These are phyloP conservation scores for Fusarium coicis DNA, from an alignment of 2,329 filamentous ascomycete genomes.

Conservation along the genomic window DNA sequence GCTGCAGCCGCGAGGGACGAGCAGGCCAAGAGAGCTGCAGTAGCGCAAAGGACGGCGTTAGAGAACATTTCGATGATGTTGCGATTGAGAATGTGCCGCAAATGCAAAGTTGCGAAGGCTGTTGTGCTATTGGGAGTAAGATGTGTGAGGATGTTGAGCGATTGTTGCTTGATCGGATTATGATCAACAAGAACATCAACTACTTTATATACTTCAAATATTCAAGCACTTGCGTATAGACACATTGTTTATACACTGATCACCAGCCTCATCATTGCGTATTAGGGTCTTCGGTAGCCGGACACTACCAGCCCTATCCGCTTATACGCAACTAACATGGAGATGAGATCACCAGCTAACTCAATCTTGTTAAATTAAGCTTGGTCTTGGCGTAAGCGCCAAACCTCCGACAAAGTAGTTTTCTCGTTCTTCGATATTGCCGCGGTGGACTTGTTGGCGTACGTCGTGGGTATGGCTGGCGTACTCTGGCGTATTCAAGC, in stretches of 20 bases:
- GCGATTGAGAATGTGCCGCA: background rate
- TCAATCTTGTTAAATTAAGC: background rate
- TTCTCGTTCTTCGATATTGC: background rate
- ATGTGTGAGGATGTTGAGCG: background rate
- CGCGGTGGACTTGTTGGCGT: background rate
- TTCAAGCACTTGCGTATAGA: background rate
- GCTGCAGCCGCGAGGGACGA: slow-evolving; percentile 47
- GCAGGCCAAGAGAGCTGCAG: slow-evolving; percentile 53
- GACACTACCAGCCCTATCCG: background rate
- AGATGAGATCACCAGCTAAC: background rate
- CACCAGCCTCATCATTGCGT: background rate
- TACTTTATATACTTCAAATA: slow-evolving; percentile 5
- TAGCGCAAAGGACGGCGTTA: background rate
- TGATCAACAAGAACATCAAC: background rate
- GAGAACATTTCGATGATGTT: slow-evolving; percentile 6
- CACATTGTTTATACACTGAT: fast-evolving
- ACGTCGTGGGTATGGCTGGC: background rate
- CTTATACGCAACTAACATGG: background rate
- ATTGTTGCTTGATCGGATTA: background rate
- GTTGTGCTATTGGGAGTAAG: background rate
- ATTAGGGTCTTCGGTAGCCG: background rate
- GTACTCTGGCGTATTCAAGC: slow-evolving; percentile 17
- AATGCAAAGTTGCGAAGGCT: background rate
- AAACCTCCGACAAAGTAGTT: too few relatives aligned
- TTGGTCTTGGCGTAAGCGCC: background rate